Evolutionary conservation across 2,329 filamentous ascomycete species (phyloP).

Genomic region (Gaeumannomyces tritici): DNA sequence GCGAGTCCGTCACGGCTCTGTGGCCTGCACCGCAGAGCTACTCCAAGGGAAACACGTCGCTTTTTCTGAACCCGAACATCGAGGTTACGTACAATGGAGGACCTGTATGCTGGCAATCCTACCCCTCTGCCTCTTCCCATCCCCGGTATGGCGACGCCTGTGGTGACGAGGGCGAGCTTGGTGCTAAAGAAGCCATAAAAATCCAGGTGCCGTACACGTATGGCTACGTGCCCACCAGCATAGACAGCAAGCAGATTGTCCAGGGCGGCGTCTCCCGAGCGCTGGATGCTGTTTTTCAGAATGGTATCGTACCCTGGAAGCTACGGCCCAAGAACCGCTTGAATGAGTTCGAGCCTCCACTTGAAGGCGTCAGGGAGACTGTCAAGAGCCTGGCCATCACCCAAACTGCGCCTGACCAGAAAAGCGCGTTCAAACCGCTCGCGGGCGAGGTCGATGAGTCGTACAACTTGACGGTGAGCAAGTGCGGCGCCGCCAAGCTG

Average conservation of each 20-base stretch:
- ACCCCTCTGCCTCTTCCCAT: conserved; percentile 13
- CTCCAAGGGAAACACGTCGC: conserved; percentile 38
- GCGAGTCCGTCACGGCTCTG: conserved; percentile 36
- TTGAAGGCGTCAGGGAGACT: conserved; percentile 24
- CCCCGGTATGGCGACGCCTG: conserved; percentile 4
- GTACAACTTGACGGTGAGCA: conserved; percentile 55
- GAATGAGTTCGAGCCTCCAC: conserved; percentile 53
- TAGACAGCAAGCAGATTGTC: conserved; percentile 42
- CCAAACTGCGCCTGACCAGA: conserved; percentile 45
- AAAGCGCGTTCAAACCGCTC: conserved; percentile 47
- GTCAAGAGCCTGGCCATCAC: conserved; percentile 53
- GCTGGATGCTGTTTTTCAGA: conserved; percentile 52
- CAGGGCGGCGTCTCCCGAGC: conserved; percentile 49
- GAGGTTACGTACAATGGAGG: conserved; percentile 49
- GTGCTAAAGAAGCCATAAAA: neutral
- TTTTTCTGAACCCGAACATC: conserved; percentile 44
- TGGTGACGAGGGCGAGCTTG: neutral
- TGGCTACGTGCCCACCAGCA: conserved; percentile 29
- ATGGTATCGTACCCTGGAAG: conserved; percentile 71
- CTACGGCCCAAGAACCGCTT: conserved; percentile 51
- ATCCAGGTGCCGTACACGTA: conserved; percentile 38
- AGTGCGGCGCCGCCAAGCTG: conserved; percentile 51
- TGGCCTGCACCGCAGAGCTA: conserved; percentile 47
- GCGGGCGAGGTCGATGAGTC: conserved; percentile 64
- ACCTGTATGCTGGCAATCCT: conserved; percentile 36